Base-by-base conservation (phyloP, 2,329 filamentous ascomycete species). In the Rutstroemia sp. region DNA sequence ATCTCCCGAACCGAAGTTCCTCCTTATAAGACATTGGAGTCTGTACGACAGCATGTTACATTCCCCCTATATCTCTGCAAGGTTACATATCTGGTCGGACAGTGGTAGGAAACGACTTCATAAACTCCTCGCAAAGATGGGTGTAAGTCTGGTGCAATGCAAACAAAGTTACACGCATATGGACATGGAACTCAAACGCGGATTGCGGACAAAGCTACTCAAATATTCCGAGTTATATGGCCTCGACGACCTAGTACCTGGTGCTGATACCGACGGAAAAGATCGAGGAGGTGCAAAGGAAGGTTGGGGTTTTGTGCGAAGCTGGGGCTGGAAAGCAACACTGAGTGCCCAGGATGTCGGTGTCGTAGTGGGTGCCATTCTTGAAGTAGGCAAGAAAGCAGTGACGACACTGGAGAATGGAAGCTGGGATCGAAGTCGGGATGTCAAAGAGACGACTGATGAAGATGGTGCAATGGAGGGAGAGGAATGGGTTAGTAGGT, bases 1-100 rank as follows among this genome's bases (percentile, higher is more conserved):
- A 40, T 96, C 92, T 0, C 94, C 94, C 0, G 94, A 99, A 68
- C 95, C 94, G 9, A 87, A 89, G 42, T 96, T 99, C 64, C 80
- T 97, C 25, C 81, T 99, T 0, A 89, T 97, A 53, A 80, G 94
- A 36, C 94, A 99, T 70, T 99, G 94, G 94, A 96, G 90, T 64
- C 77, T 99, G 14, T 97, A 97, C 71, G 94, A 99, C 68, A 96
- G 91, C 70, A 97, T 99, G 94, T 79, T 97, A 12, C 94, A 99
- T 70, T 96, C 92, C 0, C 92, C 92, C 0, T 97, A 96, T 67
- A 81, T 99, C 4, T 92, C 95, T 58, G 89, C 92, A 3, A 83
- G 90, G 34, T 79, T 99, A 47, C 92, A 95, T 71, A 91, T 96
- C 48, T 99, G 94, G 92, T 95, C 86, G 58, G 94, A 97, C 60